Evolutionary conservation across 228 moss, liverwort and hornwort species (phyloP).

Genomic region (Sphagnum magellanicum): DNA sequence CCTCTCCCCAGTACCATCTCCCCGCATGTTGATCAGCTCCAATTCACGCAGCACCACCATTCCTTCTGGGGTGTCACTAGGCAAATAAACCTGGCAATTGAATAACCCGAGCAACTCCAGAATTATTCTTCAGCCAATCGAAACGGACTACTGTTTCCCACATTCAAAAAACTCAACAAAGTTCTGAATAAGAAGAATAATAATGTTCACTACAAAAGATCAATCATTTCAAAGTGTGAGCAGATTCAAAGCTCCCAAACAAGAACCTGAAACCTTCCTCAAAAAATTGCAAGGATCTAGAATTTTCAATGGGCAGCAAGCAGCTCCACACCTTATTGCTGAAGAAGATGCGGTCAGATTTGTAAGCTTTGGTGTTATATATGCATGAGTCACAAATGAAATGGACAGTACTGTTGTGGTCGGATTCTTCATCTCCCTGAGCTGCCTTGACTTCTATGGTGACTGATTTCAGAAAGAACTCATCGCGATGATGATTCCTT

Average conservation of each 20-base stretch:
- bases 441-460: slow-evolving; percentile 29
- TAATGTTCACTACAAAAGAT: neutral
- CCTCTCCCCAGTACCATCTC: slow-evolving; percentile 58
- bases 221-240: neutral
- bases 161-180: neutral
- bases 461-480: slow-evolving; percentile 68
- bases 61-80: slow-evolving; percentile 57
- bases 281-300: neutral
- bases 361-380: slow-evolving; percentile 30
- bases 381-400: slow-evolving; percentile 71
- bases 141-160: neutral
- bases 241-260: neutral
- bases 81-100: slow-evolving; percentile 48
- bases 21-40: slow-evolving; percentile 51
- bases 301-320: no score
- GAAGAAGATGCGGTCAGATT: slow-evolving; percentile 56
- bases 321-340: slow-evolving; percentile 49
- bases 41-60: slow-evolving; percentile 43
- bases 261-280: neutral
- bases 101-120: no score
- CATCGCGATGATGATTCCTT: slow-evolving; percentile 65
- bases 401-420: slow-evolving; percentile 27
- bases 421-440: no score
- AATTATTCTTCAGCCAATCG: no score
- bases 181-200: neutral